Base-by-base conservation (phyloP, 371 early-diverging fungal genomes). In the Actinomortierella wolfii region DNA sequence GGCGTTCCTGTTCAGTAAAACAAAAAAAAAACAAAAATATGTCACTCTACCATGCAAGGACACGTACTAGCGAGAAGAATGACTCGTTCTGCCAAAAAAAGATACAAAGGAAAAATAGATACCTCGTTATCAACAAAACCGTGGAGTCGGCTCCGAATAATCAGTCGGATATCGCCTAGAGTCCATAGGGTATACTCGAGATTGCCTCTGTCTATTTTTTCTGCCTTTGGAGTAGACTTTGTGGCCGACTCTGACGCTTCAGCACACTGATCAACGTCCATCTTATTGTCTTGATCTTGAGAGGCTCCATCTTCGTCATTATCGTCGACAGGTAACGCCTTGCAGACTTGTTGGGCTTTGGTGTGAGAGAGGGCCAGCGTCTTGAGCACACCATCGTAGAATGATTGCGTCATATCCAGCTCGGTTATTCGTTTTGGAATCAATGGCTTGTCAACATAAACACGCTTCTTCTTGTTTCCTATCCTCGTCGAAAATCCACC, bases 141-240 rank as follows among this genome's bases (percentile, higher is more conserved):
- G 43, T 73, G 74, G 17, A 67, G 39, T 2, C 74, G 74, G 20
- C 52, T 59, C 14, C 74, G 74, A 49, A 73, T 59, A 46, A 73
- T 29, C 43, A 73, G 52, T 1, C 60, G 59, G 8, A 60, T 56
- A 28, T 66, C 64, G 0, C 74, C 74, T 44, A 73, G 67, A 1
- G 67, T 67, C 74, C 74, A 73, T 15, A 73, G 60, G 2, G 74
- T 55, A 24, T 73, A 73, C 20, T 73, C 74, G 24, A 73, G 56
- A 18, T 52, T 59, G 28, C 43, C 56, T 29, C 44, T 20, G 15
- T 50, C 28, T 0, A 51, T 60, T 1, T 51, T 60, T 0, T 1
- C 29, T 6, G 51, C 9, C 23, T 42, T 21, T 5, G 18, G 17
- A 9, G n/a, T 21, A 21, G 54, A 24, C 34, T 34, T 34, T 4